Evolutionary conservation across 73 alveolate genomes (phyloP).

Genomic region (Durusdinium trenchii): DNA sequence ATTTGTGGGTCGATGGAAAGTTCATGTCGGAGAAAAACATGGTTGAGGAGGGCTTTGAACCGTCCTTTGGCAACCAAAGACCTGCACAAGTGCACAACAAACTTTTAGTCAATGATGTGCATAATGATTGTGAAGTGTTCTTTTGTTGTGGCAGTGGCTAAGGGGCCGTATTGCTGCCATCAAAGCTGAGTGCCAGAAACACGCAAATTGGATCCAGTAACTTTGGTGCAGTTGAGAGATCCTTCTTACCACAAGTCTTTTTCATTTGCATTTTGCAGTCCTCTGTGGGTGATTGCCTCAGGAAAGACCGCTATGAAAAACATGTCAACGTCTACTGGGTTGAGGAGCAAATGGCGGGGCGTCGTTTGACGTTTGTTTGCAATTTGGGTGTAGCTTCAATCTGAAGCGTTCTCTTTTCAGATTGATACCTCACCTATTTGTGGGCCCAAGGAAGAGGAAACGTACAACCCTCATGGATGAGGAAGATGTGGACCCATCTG

Average conservation of each 20-base stretch:
- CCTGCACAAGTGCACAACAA: too few relatives aligned
- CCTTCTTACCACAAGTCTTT: not conserved
- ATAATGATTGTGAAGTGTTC: not conserved
- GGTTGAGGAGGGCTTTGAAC: not conserved
- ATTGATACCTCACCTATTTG: too few relatives aligned
- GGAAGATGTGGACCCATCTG: constrained; percentile 9
- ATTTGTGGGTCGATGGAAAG: constrained; percentile 1
- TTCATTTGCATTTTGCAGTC: not conserved
- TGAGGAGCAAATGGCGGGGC: not conserved
- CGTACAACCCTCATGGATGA: not conserved
- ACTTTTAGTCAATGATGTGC: too few relatives aligned
- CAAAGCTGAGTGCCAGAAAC: not conserved
- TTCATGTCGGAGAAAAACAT: constrained; percentile 17
- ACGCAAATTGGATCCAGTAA: not conserved
- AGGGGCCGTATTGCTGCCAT: constrained; percentile 1
- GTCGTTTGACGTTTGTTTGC: not conserved
- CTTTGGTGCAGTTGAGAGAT: not conserved
- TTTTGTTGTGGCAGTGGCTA: not conserved
- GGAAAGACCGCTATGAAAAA: not conserved
- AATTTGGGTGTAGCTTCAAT: too few relatives aligned
- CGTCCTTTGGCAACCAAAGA: not conserved
- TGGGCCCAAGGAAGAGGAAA: not conserved
- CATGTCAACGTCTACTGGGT: not conserved
- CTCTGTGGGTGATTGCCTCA: not conserved
- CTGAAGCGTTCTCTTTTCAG: too few relatives aligned